Evolutionary conservation across 1,139 yeast genomes (phyloP).

Genomic region (Saccharomycopsis crataegensis): DNA sequence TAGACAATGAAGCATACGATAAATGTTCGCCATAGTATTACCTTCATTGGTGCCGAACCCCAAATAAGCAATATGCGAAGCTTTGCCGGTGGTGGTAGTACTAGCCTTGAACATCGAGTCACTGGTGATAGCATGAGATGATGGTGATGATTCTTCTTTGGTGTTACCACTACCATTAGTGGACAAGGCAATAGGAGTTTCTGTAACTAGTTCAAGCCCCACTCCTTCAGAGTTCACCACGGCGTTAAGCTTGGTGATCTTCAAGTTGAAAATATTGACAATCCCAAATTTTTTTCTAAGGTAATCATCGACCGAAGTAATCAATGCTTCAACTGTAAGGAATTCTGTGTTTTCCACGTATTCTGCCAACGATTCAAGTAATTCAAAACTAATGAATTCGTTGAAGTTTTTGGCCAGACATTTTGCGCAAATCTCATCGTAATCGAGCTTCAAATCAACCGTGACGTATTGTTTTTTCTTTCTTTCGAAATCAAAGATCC

Average conservation of each 20-base stretch:
- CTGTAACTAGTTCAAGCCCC: slow-evolving; percentile 64
- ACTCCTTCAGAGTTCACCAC: slow-evolving; percentile 83
- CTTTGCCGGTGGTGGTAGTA: slow-evolving; percentile 21
- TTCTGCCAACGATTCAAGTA: slow-evolving; percentile 40
- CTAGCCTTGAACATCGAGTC: too few relatives aligned
- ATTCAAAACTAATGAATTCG: slow-evolving; percentile 23
- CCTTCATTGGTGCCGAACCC: slow-evolving; percentile 93
- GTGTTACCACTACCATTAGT: not conserved
- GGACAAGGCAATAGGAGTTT: not conserved
- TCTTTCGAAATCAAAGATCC: slow-evolving; percentile 87
- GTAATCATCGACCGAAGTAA: slow-evolving; percentile 54
- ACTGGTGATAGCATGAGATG: not conserved
- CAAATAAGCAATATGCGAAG: slow-evolving; percentile 51
- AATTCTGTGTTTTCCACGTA: slow-evolving; percentile 72
- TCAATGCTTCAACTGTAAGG: slow-evolving; percentile 90
- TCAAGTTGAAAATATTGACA: slow-evolving; percentile 41
- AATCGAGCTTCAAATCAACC: slow-evolving; percentile 43
- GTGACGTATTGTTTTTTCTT: slow-evolving; percentile 68
- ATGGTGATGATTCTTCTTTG: not conserved
- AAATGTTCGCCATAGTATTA: slow-evolving; percentile 54
- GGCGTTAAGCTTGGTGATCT: slow-evolving; percentile 82
- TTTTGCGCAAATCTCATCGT: slow-evolving; percentile 24
- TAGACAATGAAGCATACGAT: slow-evolving; percentile 47
- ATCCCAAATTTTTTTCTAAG: slow-evolving; percentile 25
- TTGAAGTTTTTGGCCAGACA: slow-evolving; percentile 28